These are phyloP conservation scores for Plenodomus biglobosus DNA, from an alignment of 2,329 filamentous ascomycete species.

Conservation along the genomic window DNA sequence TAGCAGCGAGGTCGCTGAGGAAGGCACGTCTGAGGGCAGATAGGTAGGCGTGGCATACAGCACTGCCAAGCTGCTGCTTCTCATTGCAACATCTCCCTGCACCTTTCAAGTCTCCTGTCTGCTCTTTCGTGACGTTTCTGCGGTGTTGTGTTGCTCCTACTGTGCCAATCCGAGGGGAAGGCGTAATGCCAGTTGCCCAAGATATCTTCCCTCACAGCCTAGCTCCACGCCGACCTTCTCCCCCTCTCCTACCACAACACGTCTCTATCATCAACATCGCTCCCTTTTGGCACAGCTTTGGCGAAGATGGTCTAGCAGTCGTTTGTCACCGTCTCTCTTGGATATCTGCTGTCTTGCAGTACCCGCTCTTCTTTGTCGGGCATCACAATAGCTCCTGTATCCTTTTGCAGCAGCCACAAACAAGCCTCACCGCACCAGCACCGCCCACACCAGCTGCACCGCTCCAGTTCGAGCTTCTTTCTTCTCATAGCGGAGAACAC, in stretches of 20 bases:
- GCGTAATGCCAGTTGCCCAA: not conserved
- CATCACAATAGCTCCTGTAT: conserved; percentile 21
- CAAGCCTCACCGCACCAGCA: conserved; percentile 2
- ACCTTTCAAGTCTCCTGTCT: conserved; percentile 1
- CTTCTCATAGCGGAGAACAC: conserved; percentile 1
- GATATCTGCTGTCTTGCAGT: conserved; percentile 20
- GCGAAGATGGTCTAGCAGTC: conserved; percentile 14
- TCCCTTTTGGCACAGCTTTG: conserved; percentile 16
- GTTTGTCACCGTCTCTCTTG: conserved; percentile 21
- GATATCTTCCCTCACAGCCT: conserved; percentile 8
- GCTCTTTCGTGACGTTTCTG: conserved; percentile 6
- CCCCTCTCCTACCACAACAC: conserved; percentile 11
- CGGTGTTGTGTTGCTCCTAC: conserved; percentile 6
- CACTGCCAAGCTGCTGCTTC: conserved; percentile 14
- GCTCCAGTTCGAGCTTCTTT: not conserved
- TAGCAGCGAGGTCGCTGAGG: not conserved
- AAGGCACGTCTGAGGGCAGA: not conserved
- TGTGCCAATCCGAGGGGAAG: not conserved
- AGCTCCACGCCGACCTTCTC: conserved; percentile 4
- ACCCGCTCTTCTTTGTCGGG: conserved; percentile 20
- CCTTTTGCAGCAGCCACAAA: conserved; percentile 13
- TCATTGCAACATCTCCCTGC: conserved; percentile 11
- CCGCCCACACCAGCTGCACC: not conserved
- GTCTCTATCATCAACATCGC: conserved; percentile 17
- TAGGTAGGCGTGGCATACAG: conserved; percentile 15